A percentile compares a stretch with the other conserved stretches of the same genome.
phyloP scores from a whole-genome alignment of 78 protist genomes.

The Dictyostelium capitatum region DNA sequence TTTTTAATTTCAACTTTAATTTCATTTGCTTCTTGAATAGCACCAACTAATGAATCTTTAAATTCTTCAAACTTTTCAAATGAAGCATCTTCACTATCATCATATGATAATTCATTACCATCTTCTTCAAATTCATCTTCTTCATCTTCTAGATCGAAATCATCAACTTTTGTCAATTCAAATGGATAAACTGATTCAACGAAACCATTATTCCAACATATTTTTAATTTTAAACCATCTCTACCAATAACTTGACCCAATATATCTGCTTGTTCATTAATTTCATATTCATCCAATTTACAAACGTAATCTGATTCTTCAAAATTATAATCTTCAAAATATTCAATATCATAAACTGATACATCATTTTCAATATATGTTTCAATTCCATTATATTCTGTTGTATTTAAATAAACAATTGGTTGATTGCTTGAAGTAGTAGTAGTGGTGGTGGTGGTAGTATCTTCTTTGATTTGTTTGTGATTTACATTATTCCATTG shows the following conservation, averaged over 20 bases:
- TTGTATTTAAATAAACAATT: neutral
- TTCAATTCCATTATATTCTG: neutral
- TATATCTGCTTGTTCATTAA: neutral
- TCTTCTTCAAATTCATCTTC: neutral
- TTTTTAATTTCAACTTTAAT: neutral
- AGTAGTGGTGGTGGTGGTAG: neutral
- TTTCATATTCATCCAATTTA: neutral
- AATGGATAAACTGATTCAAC: conserved; percentile 27
- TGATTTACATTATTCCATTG: conserved; percentile 44
- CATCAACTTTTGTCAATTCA: conserved; percentile 22
- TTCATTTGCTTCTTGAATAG: neutral
- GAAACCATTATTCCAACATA: conserved; percentile 51
- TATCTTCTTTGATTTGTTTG: neutral
- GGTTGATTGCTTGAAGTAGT: neutral
- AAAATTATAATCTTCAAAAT: conserved; percentile 43
- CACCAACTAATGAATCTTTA: neutral
- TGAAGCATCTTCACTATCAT: neutral
- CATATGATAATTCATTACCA: neutral
- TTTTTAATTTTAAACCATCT: conserved; percentile 11
- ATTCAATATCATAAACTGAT: conserved; percentile 53
- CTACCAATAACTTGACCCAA: conserved; percentile 73
- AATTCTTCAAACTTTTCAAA: neutral
- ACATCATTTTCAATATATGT: conserved; percentile 27
- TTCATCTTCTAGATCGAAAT: conserved; percentile 17
- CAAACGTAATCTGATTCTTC: conserved; percentile 76